These are phyloP conservation scores for Tilletia horrida DNA, from an alignment of 1,284 basidiomycete species.

Conservation along the genomic window DNA sequence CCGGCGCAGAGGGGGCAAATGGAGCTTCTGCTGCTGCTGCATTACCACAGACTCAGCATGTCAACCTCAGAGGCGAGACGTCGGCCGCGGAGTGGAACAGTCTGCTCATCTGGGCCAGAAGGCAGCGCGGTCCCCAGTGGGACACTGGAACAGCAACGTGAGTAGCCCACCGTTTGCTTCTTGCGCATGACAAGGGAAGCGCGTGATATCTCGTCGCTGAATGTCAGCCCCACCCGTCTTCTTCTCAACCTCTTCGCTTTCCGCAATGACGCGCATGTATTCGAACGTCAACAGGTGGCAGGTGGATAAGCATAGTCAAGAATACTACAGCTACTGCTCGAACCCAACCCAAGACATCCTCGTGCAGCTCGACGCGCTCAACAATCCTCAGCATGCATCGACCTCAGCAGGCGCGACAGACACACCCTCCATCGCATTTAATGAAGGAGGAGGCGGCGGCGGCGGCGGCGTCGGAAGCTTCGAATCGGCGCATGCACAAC, in stretches of 20 bases:
- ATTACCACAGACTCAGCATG: conserved; percentile 21
- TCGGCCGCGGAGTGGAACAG: conserved; percentile 47
- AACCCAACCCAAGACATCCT: conserved; percentile 10
- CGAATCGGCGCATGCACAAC: no score
- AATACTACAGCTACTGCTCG: conserved; percentile 30
- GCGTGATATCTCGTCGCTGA: no score
- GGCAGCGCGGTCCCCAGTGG: conserved; percentile 46
- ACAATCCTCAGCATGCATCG: no score
- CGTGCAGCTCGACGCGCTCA: not conserved
- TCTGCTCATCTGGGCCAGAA: conserved; percentile 40
- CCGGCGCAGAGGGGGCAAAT: conserved; percentile 4
- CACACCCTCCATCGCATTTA: no score
- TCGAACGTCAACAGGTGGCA: conserved; percentile 30
- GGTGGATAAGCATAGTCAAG: conserved; percentile 31
- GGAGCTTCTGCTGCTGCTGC: conserved; percentile 2
- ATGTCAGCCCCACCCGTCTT: not conserved
- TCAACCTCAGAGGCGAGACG: conserved; percentile 34
- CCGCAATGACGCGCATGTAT: not conserved
- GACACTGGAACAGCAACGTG: conserved; percentile 32
- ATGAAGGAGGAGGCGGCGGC: no score
- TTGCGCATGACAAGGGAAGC: no score
- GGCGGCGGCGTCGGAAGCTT: no score
- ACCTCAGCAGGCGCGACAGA: no score
- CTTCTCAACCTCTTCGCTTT: not conserved
- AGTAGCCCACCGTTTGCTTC: conserved; percentile 19